Conservation (phyloP, 192 early-diverging fungal genomes). For the Podochytrium sp. region DNA sequence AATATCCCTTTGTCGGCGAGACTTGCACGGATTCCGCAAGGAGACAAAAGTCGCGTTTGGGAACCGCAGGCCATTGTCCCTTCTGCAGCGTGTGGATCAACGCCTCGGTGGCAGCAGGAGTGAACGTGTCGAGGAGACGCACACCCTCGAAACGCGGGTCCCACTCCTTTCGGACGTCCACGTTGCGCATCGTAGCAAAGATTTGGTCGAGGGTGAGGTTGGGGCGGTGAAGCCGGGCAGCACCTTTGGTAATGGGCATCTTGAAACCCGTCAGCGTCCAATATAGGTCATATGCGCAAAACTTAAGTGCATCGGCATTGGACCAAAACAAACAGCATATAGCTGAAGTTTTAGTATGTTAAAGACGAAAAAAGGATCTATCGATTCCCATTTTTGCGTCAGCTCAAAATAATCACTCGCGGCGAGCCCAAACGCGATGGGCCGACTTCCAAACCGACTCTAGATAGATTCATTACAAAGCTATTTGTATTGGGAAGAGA, state of each 20-base stretch:
- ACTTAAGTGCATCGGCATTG: no score
- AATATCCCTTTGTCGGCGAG: not conserved
- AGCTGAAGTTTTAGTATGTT: no score
- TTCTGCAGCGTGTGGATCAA: not conserved
- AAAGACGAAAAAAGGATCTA: no score
- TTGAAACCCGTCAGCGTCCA: no score
- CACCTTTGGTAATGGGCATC: not conserved
- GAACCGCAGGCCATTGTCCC: slow-evolving; percentile 2
- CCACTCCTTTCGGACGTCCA: not conserved
- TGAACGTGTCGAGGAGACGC: not conserved
- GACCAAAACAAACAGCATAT: no score
- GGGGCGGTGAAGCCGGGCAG: not conserved
- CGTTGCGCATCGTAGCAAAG: not conserved
- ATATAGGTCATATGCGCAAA: no score
- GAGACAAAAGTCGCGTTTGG: not conserved
- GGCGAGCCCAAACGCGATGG: no score
- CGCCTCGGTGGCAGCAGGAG: not conserved
- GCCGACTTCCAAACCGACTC: no score
- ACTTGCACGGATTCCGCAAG: not conserved
- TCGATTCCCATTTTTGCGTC: no score
- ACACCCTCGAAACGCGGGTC: not conserved
- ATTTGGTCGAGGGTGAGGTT: not conserved
- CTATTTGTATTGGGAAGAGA: no score
- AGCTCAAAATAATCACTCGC: no score
- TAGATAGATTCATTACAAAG: no score